These are phyloP conservation scores for Gossypium rotundifolium DNA, from an alignment of 345 rosid genomes.

Conservation along the genomic window DNA sequence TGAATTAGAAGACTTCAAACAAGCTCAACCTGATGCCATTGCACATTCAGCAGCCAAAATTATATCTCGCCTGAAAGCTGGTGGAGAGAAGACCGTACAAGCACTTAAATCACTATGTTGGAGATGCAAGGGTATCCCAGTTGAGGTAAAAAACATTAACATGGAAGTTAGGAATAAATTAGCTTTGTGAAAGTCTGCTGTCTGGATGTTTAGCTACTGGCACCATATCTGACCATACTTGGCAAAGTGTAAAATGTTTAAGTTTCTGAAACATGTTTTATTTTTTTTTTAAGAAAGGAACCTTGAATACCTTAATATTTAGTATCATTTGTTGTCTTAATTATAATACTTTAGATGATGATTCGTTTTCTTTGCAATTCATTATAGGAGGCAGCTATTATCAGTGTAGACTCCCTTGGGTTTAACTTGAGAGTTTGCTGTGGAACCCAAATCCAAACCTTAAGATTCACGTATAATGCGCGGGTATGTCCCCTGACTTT, in stretches of 20 bases:
- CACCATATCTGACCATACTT: not conserved
- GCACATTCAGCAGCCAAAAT: conserved; percentile 66
- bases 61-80: conserved; percentile 59
- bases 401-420: conserved; percentile 70
- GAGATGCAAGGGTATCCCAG: conserved; percentile 75
- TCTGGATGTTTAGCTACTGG: not conserved
- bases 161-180: conserved; percentile 6
- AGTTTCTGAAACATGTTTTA: not conserved
- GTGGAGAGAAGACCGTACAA: conserved; percentile 53
- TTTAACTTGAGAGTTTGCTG: conserved; percentile 83
- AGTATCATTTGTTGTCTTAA: too few relatives aligned
- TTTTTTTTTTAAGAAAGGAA: too few relatives aligned
- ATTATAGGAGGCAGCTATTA: conserved; percentile 64
- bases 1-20: conserved; percentile 70
- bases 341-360: not conserved
- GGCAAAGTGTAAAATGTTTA: not conserved
- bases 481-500: conserved; percentile 39
- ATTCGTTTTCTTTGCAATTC: not conserved
- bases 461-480: conserved; percentile 51
- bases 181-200: not conserved
- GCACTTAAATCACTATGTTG: conserved; percentile 76
- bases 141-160: conserved; percentile 50
- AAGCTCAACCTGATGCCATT: conserved; percentile 74
- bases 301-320: not conserved
- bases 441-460: conserved; percentile 72